phyloP scores from a whole-genome alignment of 1,139 yeast genomes.

The Maudiozyma humilis region DNA sequence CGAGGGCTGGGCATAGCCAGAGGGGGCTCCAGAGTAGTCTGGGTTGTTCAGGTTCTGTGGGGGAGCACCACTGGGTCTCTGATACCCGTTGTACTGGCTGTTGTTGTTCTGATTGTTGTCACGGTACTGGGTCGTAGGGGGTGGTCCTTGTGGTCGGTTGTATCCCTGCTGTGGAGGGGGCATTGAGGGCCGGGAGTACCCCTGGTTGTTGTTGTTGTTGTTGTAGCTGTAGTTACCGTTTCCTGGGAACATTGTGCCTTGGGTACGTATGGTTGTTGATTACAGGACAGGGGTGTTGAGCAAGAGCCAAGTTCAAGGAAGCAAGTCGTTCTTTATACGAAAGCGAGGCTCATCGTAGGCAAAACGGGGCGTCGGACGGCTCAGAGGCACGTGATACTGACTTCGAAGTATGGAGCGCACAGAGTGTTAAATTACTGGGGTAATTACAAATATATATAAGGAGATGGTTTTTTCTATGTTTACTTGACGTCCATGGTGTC shows the following conservation, averaged over 20 bases:
- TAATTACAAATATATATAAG: too few species aligned
- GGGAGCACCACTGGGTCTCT: conserved; percentile 20
- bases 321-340: neutral
- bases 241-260: conserved; percentile 9
- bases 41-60: conserved; percentile 10
- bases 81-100: conserved; percentile 17
- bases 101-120: conserved; percentile 6
- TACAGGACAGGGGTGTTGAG: too few species aligned
- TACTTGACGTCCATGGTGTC: too few species aligned
- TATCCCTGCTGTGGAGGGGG: conserved; percentile 4
- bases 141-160: conserved; percentile 5
- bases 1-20: conserved; percentile 14
- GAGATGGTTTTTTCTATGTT: too few species aligned
- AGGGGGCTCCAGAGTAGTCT: conserved; percentile 13
- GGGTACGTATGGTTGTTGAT: too few species aligned
- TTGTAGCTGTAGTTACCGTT: conserved; percentile 21
- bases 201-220: conserved; percentile 9
- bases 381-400: neutral
- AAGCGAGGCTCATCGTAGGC: neutral
- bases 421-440: too few species aligned
- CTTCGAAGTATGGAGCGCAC: too few species aligned
- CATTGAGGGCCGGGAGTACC: conserved; percentile 3
- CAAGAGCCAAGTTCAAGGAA: too few species aligned
- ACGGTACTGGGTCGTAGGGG: conserved; percentile 5
- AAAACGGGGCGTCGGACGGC: neutral